Conservation (phyloP, 2,329 filamentous ascomycete genomes). For the Conoideocrella luteorostrata region DNA sequence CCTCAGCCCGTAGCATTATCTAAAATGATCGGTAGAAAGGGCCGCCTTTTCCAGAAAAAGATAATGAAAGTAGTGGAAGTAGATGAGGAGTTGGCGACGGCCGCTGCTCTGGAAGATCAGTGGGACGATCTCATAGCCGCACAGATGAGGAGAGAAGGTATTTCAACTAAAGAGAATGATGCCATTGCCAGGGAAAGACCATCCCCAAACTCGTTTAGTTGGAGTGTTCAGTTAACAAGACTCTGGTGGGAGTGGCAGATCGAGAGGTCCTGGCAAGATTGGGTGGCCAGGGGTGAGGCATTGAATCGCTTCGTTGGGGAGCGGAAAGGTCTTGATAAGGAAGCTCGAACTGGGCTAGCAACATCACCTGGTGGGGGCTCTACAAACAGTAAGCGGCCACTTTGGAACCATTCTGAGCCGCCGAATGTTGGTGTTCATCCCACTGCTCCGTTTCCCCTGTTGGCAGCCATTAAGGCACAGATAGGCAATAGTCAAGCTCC, state of each 20-base stretch:
- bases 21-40: conserved; percentile 49
- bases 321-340: conserved; percentile 26
- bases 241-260: conserved; percentile 26
- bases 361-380: background rate
- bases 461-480: conserved; percentile 5
- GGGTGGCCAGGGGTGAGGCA: conserved; percentile 34
- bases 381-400: background rate
- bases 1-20: conserved; percentile 56
- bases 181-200: background rate
- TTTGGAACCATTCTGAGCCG: background rate
- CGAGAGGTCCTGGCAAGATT: conserved; percentile 28
- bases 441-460: background rate
- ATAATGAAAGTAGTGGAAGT: conserved; percentile 32
- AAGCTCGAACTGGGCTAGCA: no score
- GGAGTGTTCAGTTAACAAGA: conserved; percentile 22
- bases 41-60: conserved; percentile 35
- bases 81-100: conserved; percentile 26
- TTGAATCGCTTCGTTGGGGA: conserved; percentile 32
- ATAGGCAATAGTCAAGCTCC: background rate
- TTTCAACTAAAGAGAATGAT: conserved; percentile 2
- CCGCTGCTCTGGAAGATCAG: conserved; percentile 35
- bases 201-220: conserved; percentile 20
- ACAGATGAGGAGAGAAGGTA: conserved; percentile 13
- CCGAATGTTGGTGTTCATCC: conserved; percentile 10
- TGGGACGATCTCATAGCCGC: conserved; percentile 39